These are phyloP conservation scores for Solanum chmielewskii DNA, from an alignment of 257 asterid species.

Conservation along the genomic window DNA sequence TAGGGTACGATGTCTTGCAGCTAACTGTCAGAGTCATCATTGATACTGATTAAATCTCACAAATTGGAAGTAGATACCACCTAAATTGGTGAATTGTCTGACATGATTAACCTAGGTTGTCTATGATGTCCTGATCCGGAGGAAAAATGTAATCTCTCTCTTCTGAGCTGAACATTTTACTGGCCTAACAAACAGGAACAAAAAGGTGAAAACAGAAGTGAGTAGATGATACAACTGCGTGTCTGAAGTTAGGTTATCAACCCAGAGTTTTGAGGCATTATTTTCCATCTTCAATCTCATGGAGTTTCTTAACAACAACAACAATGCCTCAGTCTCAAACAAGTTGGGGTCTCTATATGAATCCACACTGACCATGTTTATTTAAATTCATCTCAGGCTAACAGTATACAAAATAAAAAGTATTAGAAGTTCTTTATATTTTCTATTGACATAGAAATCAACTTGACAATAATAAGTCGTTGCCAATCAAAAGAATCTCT, in stretches of 20 bases:
- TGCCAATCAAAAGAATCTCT: not conserved
- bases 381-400: not conserved
- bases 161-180: not conserved
- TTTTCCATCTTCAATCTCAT: not conserved
- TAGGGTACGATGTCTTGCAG: not conserved
- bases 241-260: not conserved
- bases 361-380: not conserved
- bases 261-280: not conserved
- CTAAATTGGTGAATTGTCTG: not conserved
- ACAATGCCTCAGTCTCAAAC: not conserved
- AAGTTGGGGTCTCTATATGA: not conserved
- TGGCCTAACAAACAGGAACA: not conserved
- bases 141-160: not conserved
- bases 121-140: not conserved
- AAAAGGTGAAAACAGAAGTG: not conserved
- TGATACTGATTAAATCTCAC: not conserved
- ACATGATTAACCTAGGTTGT: not conserved
- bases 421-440: not conserved
- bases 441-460: not conserved
- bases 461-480: not conserved
- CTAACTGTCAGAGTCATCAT: not conserved
- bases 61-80: not conserved
- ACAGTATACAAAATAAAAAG: not conserved
- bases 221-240: not conserved
- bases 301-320: not conserved